Evolutionary conservation across 352 stramenopile species (phyloP), one percentile per base, ranked within the genome.

Genomic region (Phytopythium delawarense): DNA sequence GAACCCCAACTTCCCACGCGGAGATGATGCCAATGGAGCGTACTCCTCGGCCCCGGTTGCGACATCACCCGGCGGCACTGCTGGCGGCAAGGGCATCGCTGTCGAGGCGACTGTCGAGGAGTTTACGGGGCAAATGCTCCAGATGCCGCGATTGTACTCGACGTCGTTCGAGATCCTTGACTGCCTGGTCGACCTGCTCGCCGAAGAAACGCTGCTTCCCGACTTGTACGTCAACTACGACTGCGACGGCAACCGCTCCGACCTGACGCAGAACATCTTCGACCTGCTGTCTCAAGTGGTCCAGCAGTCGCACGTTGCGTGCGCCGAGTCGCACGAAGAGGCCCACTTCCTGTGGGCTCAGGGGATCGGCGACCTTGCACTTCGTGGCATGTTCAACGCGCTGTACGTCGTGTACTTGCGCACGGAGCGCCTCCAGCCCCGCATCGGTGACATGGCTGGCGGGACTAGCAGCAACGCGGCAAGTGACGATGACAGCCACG

Each of bases 211-310:
- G 11, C 68, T 99, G 2, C 88, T 99, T 57, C 87, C 96, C 6
- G 97, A 99, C 70, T 66, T 99, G 13, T 99, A 99, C 67, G 87
- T 98, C 35, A 99, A 99, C 69, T 99, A 99, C 75, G 98, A 99
- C 75, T 99, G 97, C 66, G 96, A 98, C 64, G 87, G 97, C n/a
- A 90, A 98, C 52, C 98, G 97, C 65, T 98, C 93, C 16, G 81
- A 93, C 57, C 63, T 93, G 23, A 86, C 75, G 37, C 75, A 89
- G 28, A 99, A 98, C 56, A 70, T 99, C 7, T 99, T 99, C 70
- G 96, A 99, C 57, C 75, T 90, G 6, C 87, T 99, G 54, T 95
- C 89, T 42, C 85, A 89, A 42, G 88, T 79, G n/a, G 72, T 78
- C 1, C 70, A 78, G 9, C 75, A 89, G 37, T 89, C 80, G 0